A percentile compares a stretch with the other conserved stretches of the same genome.
phyloP scores from a whole-genome alignment of 352 stramenopile genomes.

The Pythium sukuiense region DNA sequence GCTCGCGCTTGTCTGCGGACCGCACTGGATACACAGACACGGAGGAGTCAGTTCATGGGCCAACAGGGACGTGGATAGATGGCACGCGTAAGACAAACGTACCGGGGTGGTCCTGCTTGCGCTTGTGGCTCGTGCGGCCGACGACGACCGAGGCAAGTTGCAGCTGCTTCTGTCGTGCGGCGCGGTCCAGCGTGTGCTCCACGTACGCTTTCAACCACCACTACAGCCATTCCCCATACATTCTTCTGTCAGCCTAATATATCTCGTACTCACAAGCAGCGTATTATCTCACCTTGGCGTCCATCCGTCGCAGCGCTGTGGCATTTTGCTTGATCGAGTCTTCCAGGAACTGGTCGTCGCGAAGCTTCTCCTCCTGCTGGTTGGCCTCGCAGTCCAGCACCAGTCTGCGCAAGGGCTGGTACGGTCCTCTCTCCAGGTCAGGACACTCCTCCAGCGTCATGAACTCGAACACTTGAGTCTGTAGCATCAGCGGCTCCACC shows the following conservation, averaged over 20 bases:
- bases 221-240: constrained; percentile 28
- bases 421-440: constrained; percentile 46
- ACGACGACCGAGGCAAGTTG: constrained; percentile 27
- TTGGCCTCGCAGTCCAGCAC: constrained; percentile 45
- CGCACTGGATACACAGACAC: constrained; percentile 34
- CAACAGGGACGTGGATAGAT: not conserved
- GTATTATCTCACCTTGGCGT: constrained; percentile 56
- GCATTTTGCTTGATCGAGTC: constrained; percentile 55
- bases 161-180: constrained; percentile 52
- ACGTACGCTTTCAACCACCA: constrained; percentile 78
- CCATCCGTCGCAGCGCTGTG: constrained; percentile 62
- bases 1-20: constrained; percentile 68
- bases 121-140: constrained; percentile 46
- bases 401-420: constrained; percentile 61
- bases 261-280: too few relatives aligned
- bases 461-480: constrained; percentile 77
- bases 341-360: constrained; percentile 62
- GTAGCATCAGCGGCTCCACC: constrained; percentile 56
- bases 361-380: constrained; percentile 46
- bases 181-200: constrained; percentile 68
- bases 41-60: too few relatives aligned
- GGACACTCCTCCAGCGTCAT: constrained; percentile 74
- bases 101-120: constrained; percentile 73
- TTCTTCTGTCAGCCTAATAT: too few relatives aligned
- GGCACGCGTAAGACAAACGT: constrained; percentile 5